A percentile compares a stretch with the other conserved stretches of the same genome.
These are phyloP conservation scores for Torulaspora pretoriensis DNA, from an alignment of 1,139 yeast species.

Conservation along the genomic window DNA sequence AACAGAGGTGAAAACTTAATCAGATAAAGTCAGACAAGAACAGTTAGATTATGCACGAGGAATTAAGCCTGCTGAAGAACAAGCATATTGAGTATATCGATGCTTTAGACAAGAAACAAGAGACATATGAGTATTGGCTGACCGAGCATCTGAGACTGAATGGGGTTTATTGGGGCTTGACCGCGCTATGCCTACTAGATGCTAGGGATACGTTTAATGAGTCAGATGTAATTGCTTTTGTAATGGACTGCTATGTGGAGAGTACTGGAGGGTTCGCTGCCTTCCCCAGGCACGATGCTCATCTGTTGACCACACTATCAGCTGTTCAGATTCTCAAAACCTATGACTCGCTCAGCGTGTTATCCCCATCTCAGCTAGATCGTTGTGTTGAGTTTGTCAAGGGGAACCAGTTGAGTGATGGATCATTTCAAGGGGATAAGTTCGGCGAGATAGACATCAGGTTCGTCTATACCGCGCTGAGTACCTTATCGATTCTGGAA, in stretches of 20 bases:
- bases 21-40: background rate
- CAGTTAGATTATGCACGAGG: slow-evolving; percentile 1
- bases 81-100: slow-evolving; percentile 53
- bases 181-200: slow-evolving; percentile 63
- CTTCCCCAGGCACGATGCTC: slow-evolving; percentile 85
- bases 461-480: slow-evolving; percentile 78
- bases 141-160: slow-evolving; percentile 85
- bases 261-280: slow-evolving; percentile 83
- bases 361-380: slow-evolving; percentile 34
- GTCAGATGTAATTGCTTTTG: slow-evolving; percentile 60
- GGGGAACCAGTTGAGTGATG: slow-evolving; percentile 61
- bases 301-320: slow-evolving; percentile 78
- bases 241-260: slow-evolving; percentile 60
- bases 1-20: background rate
- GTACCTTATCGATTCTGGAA: slow-evolving; percentile 65
- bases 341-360: slow-evolving; percentile 52
- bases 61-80: slow-evolving; percentile 34
- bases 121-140: slow-evolving; percentile 78
- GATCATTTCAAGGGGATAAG: slow-evolving; percentile 82
- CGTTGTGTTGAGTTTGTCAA: slow-evolving; percentile 47
- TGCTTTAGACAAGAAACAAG: slow-evolving; percentile 46
- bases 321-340: slow-evolving; percentile 76
- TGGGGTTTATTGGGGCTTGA: slow-evolving; percentile 94
- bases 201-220: slow-evolving; percentile 55
- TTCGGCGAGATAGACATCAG: slow-evolving; percentile 93